Evolutionary conservation across 2,329 filamentous ascomycete genomes (phyloP), one percentile per base, ranked within the genome.

Genomic region (Uncinocarpus reesii): DNA sequence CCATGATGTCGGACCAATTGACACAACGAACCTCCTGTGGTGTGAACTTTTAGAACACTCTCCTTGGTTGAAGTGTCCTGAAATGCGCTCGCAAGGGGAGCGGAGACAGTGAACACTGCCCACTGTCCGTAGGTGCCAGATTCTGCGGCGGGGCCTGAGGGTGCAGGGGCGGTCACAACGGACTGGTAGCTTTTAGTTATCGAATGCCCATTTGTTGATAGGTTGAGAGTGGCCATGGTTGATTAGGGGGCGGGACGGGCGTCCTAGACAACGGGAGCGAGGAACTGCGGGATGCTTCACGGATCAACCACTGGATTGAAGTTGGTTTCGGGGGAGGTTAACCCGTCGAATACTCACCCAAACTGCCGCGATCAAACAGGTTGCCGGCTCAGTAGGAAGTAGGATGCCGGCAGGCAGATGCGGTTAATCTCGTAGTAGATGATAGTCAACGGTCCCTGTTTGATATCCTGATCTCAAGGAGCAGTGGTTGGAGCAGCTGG

Each of bases 31-130:
- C 86, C 85, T 72, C 89, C 90, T 42, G 86, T 93, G 62, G 76
- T 82, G 65, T 96, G 88, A 44, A 98, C 90, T 70, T 95, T 96
- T 57, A 98, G 72, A 1, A 95, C 79, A 66, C 90, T 96, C 70
- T 96, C 90, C 71, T 95, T 96, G 56, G 80, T 75, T 32, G 79
- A 83, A 49, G 79, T 76, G 63, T 92, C 86, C 55, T 76, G 73
- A 66, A 98, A 98, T 51, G 89, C 89, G 71, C 84, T 96, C 64
- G 87, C 77, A 34, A 98, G 78, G 47, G 92, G 92, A 52, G 90
- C 86, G 64, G 92, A 86, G 34, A 98, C 92, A 6, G 86, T 85
- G 71, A 93, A 95, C 53, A 98, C 74, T 16, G 87, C 90, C 92
- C 92, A 98, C 72, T 90, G 86, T 54, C 79, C 88, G 62, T 85